Evolutionary conservation across 2,329 filamentous ascomycete genomes (phyloP).

Genomic region (Emergomyces africanus): DNA sequence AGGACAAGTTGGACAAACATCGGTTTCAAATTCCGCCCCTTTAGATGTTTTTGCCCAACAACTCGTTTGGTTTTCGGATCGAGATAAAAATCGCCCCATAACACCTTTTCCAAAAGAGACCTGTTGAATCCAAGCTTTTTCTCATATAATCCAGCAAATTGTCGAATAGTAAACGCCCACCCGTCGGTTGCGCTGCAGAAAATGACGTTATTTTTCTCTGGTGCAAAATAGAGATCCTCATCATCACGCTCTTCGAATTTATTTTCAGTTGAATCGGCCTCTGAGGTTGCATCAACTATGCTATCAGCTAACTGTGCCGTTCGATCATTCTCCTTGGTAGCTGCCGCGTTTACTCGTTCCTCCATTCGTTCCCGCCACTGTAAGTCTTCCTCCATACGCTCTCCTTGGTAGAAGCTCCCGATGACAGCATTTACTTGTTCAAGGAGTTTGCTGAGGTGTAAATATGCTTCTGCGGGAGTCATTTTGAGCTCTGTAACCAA

Average conservation of each 20-base stretch:
- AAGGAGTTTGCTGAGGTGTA: conserved; percentile 74
- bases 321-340: conserved; percentile 45
- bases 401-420: conserved; percentile 93
- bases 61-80: conserved; percentile 96
- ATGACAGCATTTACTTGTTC: conserved; percentile 97
- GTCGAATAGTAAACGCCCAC: conserved; percentile 96
- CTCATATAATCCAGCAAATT: conserved; percentile 88
- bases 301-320: conserved; percentile 24
- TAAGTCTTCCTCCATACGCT: conserved; percentile 96
- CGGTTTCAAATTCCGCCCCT: conserved; percentile 80
- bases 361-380: conserved; percentile 93
- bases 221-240: conserved; percentile 94
- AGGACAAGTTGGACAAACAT: conserved; percentile 96
- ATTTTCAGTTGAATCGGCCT: conserved; percentile 36
- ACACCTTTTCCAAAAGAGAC: conserved; percentile 72
- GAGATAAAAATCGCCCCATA: conserved; percentile 95
- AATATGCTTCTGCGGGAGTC: conserved; percentile 78
- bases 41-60: conserved; percentile 79
- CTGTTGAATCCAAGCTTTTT: conserved; percentile 95
- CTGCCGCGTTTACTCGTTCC: conserved; percentile 61
- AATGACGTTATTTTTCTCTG: conserved; percentile 97
- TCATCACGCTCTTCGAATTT: conserved; percentile 85
- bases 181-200: conserved; percentile 96
- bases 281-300: conserved; percentile 39
- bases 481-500: conserved; percentile 90